Percentiles rank a stretch among this genome's conserved stretches.
Evolutionary conservation across 306 rosid species (phyloP).

Genomic region (Aeschynomene evenia): DNA sequence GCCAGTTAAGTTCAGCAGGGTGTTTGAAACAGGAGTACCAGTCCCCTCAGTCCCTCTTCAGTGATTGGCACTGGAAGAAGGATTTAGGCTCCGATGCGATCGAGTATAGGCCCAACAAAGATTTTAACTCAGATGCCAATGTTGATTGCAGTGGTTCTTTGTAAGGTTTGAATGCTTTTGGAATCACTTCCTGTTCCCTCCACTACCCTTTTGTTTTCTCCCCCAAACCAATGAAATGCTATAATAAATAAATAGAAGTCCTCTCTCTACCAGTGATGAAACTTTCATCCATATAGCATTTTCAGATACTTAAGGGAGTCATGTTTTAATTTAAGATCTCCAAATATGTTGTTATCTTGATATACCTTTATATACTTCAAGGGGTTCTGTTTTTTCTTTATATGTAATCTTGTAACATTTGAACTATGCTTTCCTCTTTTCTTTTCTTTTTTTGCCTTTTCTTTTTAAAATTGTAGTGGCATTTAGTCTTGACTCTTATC

Average conservation of each 20-base stretch:
- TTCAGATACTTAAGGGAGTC: constrained; percentile 30
- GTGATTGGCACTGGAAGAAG: constrained; percentile 61
- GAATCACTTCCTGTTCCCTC: constrained; percentile 6
- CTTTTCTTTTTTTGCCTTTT: constrained; percentile 20
- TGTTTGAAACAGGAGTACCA: constrained; percentile 51
- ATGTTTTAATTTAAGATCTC: constrained; percentile 28
- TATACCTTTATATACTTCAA: constrained; percentile 29
- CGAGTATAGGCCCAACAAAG: constrained; percentile 45
- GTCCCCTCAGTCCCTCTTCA: constrained; percentile 51
- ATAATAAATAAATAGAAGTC: constrained; percentile 21
- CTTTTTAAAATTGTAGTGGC: constrained; percentile 7
- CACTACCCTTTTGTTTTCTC: background rate
- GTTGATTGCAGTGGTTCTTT: constrained; percentile 43
- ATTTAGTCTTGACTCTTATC: constrained; percentile 16
- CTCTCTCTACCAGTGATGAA: constrained; percentile 27
- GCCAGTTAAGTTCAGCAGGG: constrained; percentile 41
- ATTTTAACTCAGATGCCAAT: constrained; percentile 43
- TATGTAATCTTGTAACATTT: constrained; percentile 28
- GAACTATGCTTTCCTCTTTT: constrained; percentile 20
- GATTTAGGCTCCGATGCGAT: constrained; percentile 38
- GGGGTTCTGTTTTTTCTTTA: constrained; percentile 35
- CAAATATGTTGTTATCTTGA: constrained; percentile 29
- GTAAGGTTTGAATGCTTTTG: constrained; percentile 25
- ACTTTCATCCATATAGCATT: constrained; percentile 3
- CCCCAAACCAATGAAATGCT: background rate